Percentiles rank a stretch among this genome's conserved stretches.
phyloP scores from a whole-genome alignment of 164 flowering plant species.

The Magnolia officinalis region DNA sequence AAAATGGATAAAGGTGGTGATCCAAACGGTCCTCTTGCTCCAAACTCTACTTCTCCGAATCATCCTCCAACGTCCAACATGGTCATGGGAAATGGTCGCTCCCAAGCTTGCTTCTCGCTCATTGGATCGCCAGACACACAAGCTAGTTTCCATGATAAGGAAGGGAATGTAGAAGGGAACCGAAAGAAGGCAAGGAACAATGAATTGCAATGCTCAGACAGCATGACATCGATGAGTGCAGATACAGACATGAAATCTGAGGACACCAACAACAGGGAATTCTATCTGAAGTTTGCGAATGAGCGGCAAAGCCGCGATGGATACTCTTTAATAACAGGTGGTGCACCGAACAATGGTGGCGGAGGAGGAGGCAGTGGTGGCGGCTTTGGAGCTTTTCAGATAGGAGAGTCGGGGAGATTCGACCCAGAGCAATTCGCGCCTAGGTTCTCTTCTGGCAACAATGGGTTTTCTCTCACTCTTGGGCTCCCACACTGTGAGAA shows the following conservation, averaged over 20 bases:
- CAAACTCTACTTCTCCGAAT: conserved; percentile 26
- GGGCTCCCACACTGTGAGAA: conserved; percentile 82
- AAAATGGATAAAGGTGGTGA: not conserved
- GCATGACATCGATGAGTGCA: conserved; percentile 30
- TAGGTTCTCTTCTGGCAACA: conserved; percentile 53
- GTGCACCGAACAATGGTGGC: conserved; percentile 21
- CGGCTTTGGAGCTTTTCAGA: conserved; percentile 61
- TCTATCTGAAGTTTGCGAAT: conserved; percentile 46
- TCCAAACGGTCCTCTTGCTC: conserved; percentile 5
- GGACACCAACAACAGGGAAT: conserved; percentile 25
- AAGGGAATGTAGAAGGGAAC: conserved; percentile 50
- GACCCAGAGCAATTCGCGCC: conserved; percentile 57
- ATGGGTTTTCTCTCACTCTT: conserved; percentile 79
- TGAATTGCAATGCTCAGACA: conserved; percentile 35
- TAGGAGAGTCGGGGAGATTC: conserved; percentile 68
- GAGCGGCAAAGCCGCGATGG: conserved; percentile 57
- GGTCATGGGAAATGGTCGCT: conserved; percentile 28
- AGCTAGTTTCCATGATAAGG: conserved; percentile 21
- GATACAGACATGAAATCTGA: conserved; percentile 42
- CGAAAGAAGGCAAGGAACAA: conserved; percentile 57
- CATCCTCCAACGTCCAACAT: conserved; percentile 24
- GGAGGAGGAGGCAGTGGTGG: conserved; percentile 40
- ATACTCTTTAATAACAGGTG: conserved; percentile 47
- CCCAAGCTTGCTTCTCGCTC: conserved; percentile 55
- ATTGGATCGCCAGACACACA: conserved; percentile 44